phyloP scores from a whole-genome alignment of 2,329 filamentous ascomycete genomes.

The Colletotrichum limetticola region DNA sequence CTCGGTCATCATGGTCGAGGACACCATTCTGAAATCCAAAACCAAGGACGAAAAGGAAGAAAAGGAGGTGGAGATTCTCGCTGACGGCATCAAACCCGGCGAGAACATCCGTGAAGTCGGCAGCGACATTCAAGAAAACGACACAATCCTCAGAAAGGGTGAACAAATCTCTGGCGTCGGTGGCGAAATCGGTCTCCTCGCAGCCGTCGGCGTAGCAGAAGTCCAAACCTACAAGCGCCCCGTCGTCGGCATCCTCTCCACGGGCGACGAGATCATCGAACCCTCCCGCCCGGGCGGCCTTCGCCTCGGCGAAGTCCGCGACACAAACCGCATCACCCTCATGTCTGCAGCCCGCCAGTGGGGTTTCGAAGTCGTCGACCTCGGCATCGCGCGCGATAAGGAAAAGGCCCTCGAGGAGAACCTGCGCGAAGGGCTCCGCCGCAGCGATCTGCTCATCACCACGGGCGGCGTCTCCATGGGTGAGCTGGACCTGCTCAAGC shows the following conservation, averaged over 20 bases:
- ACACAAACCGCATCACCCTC: slow-evolving; percentile 91
- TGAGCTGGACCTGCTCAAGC: slow-evolving; percentile 95
- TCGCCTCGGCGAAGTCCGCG: slow-evolving; percentile 85
- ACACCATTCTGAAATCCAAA: slow-evolving; percentile 80
- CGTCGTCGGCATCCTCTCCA: slow-evolving; percentile 87
- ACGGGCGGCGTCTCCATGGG: slow-evolving; percentile 98
- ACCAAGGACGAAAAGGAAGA: slow-evolving; percentile 88
- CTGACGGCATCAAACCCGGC: slow-evolving; percentile 76
- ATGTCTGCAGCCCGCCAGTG: slow-evolving; percentile 79
- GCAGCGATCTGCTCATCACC: slow-evolving; percentile 86
- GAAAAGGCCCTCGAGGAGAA: slow-evolving; percentile 79
- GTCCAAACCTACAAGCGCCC: slow-evolving; percentile 82
- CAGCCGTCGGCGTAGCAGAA: slow-evolving; percentile 80
- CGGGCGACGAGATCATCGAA: slow-evolving; percentile 91
- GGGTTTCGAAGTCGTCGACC: slow-evolving; percentile 83
- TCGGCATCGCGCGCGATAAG: slow-evolving; percentile 85
- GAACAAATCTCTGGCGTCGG: slow-evolving; percentile 88
- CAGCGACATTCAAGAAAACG: slow-evolving; percentile 80
- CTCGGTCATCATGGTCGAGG: slow-evolving; percentile 96
- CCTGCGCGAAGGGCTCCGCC: slow-evolving; percentile 78
- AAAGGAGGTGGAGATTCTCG: slow-evolving; percentile 86
- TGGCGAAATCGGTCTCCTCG: slow-evolving; percentile 90
- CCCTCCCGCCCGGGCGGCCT: slow-evolving; percentile 73
- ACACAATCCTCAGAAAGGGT: slow-evolving; percentile 78
- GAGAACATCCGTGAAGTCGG: slow-evolving; percentile 94